Percentiles rank a stretch among this genome's conserved stretches.
Evolutionary conservation across 495 filamentous ascomycete species (phyloP).

Genomic region (Podospora conica): DNA sequence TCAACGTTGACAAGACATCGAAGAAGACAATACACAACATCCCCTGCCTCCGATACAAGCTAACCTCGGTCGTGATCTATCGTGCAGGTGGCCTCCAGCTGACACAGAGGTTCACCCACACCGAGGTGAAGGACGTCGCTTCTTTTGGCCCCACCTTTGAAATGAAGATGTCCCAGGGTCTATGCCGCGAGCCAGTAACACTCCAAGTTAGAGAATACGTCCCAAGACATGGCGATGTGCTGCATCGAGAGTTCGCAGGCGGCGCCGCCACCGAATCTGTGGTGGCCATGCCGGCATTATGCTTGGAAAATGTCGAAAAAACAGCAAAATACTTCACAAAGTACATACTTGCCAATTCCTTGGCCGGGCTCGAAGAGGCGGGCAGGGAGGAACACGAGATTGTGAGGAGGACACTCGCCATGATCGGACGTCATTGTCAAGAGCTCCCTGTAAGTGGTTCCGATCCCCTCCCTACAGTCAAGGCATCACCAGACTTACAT

Average conservation of each 20-base stretch:
- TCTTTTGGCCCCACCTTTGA: slow-evolving; percentile 19
- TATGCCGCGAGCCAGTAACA: slow-evolving; percentile 23
- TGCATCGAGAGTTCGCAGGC: slow-evolving; percentile 25
- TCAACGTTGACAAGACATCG: slow-evolving; percentile 27
- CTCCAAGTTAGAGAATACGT: slow-evolving; percentile 31
- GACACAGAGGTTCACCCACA: slow-evolving; percentile 35
- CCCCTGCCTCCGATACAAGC: slow-evolving; percentile 35
- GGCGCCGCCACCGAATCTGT: slow-evolving; percentile 8
- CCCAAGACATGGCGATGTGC: slow-evolving; percentile 26
- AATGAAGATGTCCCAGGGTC: slow-evolving; percentile 31
- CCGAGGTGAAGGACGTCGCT: slow-evolving; percentile 32
- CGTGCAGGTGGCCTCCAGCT: slow-evolving; percentile 34
- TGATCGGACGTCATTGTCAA: slow-evolving; percentile 17
- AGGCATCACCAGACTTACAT: not conserved
- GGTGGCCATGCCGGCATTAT: slow-evolving; percentile 29
- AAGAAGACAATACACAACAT: slow-evolving; percentile 42
- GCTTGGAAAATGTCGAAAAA: slow-evolving; percentile 29
- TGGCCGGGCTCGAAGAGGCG: slow-evolving; percentile 15
- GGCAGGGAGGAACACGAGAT: slow-evolving; percentile 11
- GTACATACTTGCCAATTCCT: slow-evolving; percentile 28
- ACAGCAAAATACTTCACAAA: slow-evolving; percentile 27
- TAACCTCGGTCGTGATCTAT: slow-evolving; percentile 31
- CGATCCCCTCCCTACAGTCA: not conserved
- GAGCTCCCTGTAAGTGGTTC: slow-evolving; percentile 13
- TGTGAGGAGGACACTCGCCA: slow-evolving; percentile 17